phyloP scores from a whole-genome alignment of 768 basidiomycete genomes.

The Termitomyces sp. region DNA sequence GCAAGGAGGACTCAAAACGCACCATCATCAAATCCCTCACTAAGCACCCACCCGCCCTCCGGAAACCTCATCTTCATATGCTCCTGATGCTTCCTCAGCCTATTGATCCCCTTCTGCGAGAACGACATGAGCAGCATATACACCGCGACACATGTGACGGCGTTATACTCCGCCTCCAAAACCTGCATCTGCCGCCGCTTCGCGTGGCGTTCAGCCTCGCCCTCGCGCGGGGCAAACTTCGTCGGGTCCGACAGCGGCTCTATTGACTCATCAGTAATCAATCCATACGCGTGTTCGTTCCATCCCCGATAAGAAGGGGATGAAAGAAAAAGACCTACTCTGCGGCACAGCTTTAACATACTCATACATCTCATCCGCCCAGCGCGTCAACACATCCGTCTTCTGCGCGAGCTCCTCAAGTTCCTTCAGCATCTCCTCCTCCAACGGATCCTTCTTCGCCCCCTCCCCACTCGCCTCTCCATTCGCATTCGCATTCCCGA shows the following conservation, averaged over 20 bases:
- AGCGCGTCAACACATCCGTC: slow-evolving; percentile 87
- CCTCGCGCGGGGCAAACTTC: slow-evolving; percentile 66
- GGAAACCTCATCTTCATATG: slow-evolving; percentile 78
- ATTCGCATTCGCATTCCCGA: slow-evolving; percentile 11
- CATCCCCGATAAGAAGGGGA: not conserved
- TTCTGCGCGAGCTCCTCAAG: slow-evolving; percentile 95
- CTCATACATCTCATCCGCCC: slow-evolving; percentile 94
- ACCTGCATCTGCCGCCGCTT: slow-evolving; percentile 66
- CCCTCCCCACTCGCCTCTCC: slow-evolving; percentile 18
- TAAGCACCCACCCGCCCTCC: slow-evolving; percentile 68
- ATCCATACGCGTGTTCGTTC: too few species aligned
- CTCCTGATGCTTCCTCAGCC: slow-evolving; percentile 72
- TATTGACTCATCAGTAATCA: slow-evolving; percentile 16
- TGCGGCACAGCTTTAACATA: slow-evolving; percentile 81
- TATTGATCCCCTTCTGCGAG: slow-evolving; percentile 88
- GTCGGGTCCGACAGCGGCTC: slow-evolving; percentile 79
- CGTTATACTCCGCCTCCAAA: slow-evolving; percentile 75
- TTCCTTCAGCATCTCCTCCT: slow-evolving; percentile 73
- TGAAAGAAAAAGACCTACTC: slow-evolving; percentile 45
- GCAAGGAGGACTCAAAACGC: not conserved
- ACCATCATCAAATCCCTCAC: slow-evolving; percentile 82
- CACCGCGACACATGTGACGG: slow-evolving; percentile 80
- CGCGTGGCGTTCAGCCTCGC: slow-evolving; percentile 69
- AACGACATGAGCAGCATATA: slow-evolving; percentile 93
- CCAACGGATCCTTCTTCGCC: slow-evolving; percentile 55